Conservation (phyloP, 345 rosid genomes). For the Pseudoturritis turrita region DNA sequence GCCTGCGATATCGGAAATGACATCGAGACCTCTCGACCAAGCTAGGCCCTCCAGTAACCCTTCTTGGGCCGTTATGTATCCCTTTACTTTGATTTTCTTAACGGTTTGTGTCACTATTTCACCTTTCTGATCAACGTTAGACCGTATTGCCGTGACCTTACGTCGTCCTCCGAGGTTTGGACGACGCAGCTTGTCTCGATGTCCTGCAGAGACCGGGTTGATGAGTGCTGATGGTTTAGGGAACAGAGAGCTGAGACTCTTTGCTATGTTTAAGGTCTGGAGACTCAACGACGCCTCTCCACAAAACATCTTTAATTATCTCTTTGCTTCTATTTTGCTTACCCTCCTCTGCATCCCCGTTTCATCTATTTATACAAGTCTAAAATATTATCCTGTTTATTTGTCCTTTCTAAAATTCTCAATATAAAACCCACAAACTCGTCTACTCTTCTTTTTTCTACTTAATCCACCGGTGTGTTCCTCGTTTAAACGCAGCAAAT, state of each 20-base stretch:
- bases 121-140: slow-evolving; percentile 2
- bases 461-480: no score
- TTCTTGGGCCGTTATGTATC: slow-evolving; percentile 20
- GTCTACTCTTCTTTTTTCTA: no score
- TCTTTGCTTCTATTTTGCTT: neutral
- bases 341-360: neutral
- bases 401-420: neutral
- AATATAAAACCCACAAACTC: neutral
- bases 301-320: slow-evolving; percentile 16
- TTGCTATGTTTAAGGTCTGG: slow-evolving; percentile 16
- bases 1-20: slow-evolving; percentile 10
- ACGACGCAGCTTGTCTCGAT: slow-evolving; percentile 1
- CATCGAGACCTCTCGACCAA: slow-evolving; percentile 24
- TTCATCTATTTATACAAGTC: slow-evolving; percentile 19
- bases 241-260: slow-evolving; percentile 10
- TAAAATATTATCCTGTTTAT: neutral
- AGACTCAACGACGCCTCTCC: slow-evolving; percentile 19
- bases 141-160: slow-evolving; percentile 21
- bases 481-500: no score
- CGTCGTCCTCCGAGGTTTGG: slow-evolving; percentile 11
- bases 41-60: slow-evolving; percentile 7
- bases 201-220: neutral
- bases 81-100: slow-evolving; percentile 25
- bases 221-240: slow-evolving; percentile 15
- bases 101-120: neutral